A percentile compares a stretch with the other conserved stretches of the same genome.
These are phyloP conservation scores for Raddia guianensis DNA, from an alignment of 176 grass and related monocot genomes.

Conservation along the genomic window DNA sequence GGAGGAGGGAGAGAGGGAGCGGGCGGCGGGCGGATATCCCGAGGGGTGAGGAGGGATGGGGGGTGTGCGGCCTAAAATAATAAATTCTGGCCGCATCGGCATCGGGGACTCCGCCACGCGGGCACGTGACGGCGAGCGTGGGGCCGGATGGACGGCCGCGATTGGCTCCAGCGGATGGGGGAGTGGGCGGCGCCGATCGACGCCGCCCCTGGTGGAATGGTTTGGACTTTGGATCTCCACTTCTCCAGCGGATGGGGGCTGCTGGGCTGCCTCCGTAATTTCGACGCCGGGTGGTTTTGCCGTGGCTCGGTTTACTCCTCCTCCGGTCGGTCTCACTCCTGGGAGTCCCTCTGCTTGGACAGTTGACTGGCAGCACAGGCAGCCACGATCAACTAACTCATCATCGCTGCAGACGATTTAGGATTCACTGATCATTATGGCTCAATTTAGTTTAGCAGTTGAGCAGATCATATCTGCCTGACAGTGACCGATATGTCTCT, in stretches of 20 bases:
- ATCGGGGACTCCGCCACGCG: constrained; percentile 50
- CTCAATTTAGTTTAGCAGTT: too few species aligned
- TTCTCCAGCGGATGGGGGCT: too few species aligned
- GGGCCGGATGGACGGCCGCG: background rate
- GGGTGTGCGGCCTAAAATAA: constrained; percentile 46
- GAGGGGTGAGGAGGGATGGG: constrained; percentile 28
- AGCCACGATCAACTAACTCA: too few species aligned
- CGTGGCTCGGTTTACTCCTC: too few species aligned
- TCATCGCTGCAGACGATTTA: too few species aligned
- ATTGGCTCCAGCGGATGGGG: background rate
- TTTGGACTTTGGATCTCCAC: background rate
- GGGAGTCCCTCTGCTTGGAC: too few species aligned
- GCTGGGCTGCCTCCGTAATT: background rate
- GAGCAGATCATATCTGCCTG: too few species aligned
- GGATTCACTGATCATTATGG: too few species aligned
- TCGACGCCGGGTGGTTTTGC: background rate
- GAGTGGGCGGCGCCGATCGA: background rate
- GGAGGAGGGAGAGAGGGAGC: constrained; percentile 9
- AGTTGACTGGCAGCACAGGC: too few species aligned
- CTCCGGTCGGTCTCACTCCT: too few species aligned
- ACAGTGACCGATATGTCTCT: too few species aligned
- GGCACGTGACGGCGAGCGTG: constrained; percentile 20
- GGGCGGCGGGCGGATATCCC: constrained; percentile 45
- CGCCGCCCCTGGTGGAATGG: constrained; percentile 24
- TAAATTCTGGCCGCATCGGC: constrained; percentile 35